phyloP scores from a whole-genome alignment of 768 basidiomycete species.

The Pulveroboletus sp. region DNA sequence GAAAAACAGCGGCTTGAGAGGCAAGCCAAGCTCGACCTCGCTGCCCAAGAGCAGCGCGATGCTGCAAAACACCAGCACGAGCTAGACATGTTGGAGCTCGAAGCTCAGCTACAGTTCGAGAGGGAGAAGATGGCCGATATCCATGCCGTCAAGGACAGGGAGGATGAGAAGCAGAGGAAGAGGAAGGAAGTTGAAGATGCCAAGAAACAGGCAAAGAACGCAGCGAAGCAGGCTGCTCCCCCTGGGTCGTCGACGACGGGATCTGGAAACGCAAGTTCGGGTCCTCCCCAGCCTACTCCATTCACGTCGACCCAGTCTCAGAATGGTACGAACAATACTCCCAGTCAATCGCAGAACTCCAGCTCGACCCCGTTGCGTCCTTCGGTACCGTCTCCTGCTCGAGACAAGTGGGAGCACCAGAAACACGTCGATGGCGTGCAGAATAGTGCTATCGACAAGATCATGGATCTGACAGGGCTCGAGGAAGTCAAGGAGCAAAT shows the following conservation, averaged over 20 bases:
- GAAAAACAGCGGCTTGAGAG: conserved; percentile 37
- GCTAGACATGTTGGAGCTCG: conserved; percentile 7
- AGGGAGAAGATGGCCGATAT: conserved; percentile 5
- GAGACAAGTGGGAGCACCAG: conserved; percentile 17
- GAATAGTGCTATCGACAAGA: conserved; percentile 51
- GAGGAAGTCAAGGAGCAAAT: conserved; percentile 59
- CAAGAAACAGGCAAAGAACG: conserved; percentile 3
- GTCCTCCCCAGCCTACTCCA: neutral
- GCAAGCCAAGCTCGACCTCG: conserved; percentile 37
- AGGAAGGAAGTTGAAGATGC: conserved; percentile 9
- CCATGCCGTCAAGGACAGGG: conserved; percentile 11
- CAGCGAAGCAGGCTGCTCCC: neutral
- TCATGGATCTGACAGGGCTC: conserved; percentile 65
- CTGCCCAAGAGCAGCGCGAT: conserved; percentile 41
- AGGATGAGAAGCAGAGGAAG: conserved; percentile 7
- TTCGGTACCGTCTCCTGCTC: conserved; percentile 8
- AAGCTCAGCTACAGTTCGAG: conserved; percentile 10
- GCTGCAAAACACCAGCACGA: conserved; percentile 41
- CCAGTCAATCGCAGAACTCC: neutral
- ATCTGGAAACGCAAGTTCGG: neutral
- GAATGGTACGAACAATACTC: neutral
- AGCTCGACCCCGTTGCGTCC: neutral
- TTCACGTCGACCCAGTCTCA: conserved; percentile 2
- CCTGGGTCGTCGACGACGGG: neutral
- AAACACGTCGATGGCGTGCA: conserved; percentile 50